Evolutionary conservation across 2,329 filamentous ascomycete genomes (phyloP).

Genomic region (Hymenoscyphus linearis): DNA sequence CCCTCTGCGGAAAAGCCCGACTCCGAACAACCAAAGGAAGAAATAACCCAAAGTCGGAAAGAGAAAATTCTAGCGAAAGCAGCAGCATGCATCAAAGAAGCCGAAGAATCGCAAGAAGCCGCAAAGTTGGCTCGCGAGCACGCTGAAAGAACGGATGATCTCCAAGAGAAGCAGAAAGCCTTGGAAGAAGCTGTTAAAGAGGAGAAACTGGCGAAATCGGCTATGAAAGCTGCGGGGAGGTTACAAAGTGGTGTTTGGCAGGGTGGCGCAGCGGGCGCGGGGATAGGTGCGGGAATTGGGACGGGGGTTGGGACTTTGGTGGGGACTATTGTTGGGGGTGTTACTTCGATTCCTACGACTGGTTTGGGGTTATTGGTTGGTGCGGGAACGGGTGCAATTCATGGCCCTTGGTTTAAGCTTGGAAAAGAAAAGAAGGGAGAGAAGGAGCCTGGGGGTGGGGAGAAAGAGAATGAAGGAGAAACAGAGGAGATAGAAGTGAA

Average conservation of each 20-base stretch:
- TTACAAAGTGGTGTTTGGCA: constrained; percentile 27
- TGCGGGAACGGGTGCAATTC: constrained; percentile 17
- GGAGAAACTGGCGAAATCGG: constrained; percentile 40
- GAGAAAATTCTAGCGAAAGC: constrained; percentile 18
- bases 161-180: constrained; percentile 15
- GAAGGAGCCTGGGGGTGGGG: not conserved
- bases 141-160: constrained; percentile 9
- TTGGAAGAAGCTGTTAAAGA: constrained; percentile 18
- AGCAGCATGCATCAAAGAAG: constrained; percentile 13
- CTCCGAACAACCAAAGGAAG: not conserved
- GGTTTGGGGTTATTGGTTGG: constrained; percentile 19
- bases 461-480: constrained; percentile 9
- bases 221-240: constrained; percentile 59
- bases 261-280: constrained; percentile 19
- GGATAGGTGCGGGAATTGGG: constrained; percentile 23
- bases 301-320: constrained; percentile 16
- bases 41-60: constrained; percentile 7
- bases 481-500: constrained; percentile 6
- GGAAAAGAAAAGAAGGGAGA: constrained; percentile 2
- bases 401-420: constrained; percentile 25
- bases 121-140: constrained; percentile 8
- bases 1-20: not conserved
- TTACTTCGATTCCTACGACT: constrained; percentile 15
- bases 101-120: constrained; percentile 9
- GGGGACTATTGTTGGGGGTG: constrained; percentile 1